Evolutionary conservation across 352 stramenopile genomes (phyloP), one percentile per base, ranked within the genome.

Genomic region (Globisporangium sylvaticum): DNA sequence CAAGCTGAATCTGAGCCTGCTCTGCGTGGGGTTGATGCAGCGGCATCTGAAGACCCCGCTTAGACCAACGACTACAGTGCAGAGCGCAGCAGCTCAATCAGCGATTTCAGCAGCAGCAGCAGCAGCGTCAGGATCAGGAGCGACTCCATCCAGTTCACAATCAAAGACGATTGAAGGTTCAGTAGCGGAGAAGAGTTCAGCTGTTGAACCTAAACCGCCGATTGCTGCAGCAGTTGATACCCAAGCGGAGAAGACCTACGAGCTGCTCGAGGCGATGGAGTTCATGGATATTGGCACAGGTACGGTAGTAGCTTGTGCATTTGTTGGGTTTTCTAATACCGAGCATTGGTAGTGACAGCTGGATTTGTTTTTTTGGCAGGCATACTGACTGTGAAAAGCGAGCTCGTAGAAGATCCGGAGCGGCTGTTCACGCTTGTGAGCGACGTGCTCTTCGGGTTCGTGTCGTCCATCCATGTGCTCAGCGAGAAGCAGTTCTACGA

Each of bases 201-300:
- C 14, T 8, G 32, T 24, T 15, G 44, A 65, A 55, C 20, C 37
- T 18, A 52, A 63, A 8, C 37, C 31, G 20, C 4, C 14, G 2
- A 12, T 25, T 42, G 48, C 15, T 29, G 14, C 62, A 15, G 15
- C 34, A 9, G 9, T 37, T 27, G 69, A 80, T 22, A 69, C 53
- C 0, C 71, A 71, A 22, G 66, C 64, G 2, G 87, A 95, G 61
- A 87, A 88, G 54, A 89, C 84, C 29, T 95, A 93, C 58, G 87
- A 93, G 67, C 73, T 95, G 58, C 79, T 95, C 34, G 87, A 95
- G 71, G 87, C 84, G 14, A 95, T 95, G 87, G 87, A 95, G 69
- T 95, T 95, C 59, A 93, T 95, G 87, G 84, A 95, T 69, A 87
- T 95, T 58, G 81, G 82, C 63, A 95, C 87, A 48, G 84, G 84